phyloP scores from a whole-genome alignment of 31 red algal genomes.

The Endocladia muricata region DNA sequence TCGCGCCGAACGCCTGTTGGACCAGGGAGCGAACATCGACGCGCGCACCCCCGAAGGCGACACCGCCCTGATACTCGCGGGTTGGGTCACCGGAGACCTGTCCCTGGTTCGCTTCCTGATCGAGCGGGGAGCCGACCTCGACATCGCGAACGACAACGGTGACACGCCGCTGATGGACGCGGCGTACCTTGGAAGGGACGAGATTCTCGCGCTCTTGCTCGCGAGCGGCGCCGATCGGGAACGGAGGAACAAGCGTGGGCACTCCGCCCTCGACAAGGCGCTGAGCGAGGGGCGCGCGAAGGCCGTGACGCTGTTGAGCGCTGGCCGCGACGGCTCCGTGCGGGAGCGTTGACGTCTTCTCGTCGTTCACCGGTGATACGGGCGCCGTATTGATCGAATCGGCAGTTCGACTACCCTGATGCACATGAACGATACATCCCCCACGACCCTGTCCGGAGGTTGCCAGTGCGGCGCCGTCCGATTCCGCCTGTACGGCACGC shows the following conservation, averaged over 20 bases:
- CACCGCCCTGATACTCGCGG: conserved; percentile 18
- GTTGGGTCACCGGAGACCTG: background rate
- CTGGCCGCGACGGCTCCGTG: too few species aligned
- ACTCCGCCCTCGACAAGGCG: background rate
- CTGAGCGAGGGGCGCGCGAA: background rate
- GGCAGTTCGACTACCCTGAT: too few species aligned
- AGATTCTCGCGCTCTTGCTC: background rate
- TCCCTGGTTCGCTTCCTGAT: background rate
- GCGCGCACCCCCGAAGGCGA: background rate
- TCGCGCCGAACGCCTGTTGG: background rate
- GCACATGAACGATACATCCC: too few species aligned
- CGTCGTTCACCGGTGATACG: too few species aligned
- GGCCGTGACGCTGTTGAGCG: too few species aligned
- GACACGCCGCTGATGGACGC: conserved; percentile 16
- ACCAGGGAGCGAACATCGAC: background rate
- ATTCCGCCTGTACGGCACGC: too few species aligned
- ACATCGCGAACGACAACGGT: conserved; percentile 5
- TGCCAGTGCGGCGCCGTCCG: too few species aligned
- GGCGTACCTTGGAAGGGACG: background rate
- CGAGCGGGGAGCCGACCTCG: background rate
- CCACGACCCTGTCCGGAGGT: too few species aligned
- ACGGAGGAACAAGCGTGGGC: background rate
- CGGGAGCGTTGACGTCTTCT: too few species aligned
- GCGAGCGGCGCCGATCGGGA: background rate
- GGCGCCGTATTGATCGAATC: too few species aligned